These are phyloP conservation scores for Suhomyces anneliseae DNA, from an alignment of 1,139 yeast species.

Conservation along the genomic window DNA sequence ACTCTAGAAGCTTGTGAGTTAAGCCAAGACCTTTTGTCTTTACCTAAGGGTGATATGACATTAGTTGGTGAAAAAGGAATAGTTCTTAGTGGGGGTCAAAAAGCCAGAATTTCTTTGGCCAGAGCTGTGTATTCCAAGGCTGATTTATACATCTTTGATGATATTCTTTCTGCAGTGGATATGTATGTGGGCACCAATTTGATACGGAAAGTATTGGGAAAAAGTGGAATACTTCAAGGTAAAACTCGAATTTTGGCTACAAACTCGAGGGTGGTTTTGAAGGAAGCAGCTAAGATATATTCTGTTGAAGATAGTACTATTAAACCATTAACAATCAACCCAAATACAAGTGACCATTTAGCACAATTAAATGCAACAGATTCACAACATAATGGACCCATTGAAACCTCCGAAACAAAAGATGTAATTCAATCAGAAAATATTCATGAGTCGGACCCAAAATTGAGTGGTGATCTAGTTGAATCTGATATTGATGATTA, in stretches of 20 bases:
- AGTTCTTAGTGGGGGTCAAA: conserved; percentile 44
- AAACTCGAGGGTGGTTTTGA: conserved; percentile 25
- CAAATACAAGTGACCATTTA: conserved; percentile 23
- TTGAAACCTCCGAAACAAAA: conserved; percentile 3
- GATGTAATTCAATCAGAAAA: background rate
- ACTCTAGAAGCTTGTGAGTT: conserved; percentile 39
- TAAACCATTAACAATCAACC: conserved; percentile 24
- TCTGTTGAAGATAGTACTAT: conserved; percentile 42
- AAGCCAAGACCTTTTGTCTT: conserved; percentile 29
- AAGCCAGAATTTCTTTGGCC: conserved; percentile 40
- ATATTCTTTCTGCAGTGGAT: conserved; percentile 40
- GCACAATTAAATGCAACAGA: conserved; percentile 47
- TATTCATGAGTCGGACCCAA: too few relatives aligned
- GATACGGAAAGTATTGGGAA: conserved; percentile 20
- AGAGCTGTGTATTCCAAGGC: conserved; percentile 42
- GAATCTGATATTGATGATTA: too few relatives aligned
- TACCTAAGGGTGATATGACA: conserved; percentile 43
- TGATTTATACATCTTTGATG: conserved; percentile 38
- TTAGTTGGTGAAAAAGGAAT: conserved; percentile 46
- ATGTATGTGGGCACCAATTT: conserved; percentile 30
- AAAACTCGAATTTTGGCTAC: conserved; percentile 29
- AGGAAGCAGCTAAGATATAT: conserved; percentile 28
- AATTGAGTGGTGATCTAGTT: too few relatives aligned
- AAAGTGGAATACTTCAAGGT: conserved; percentile 23
- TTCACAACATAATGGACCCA: conserved; percentile 21